phyloP scores from a whole-genome alignment of 768 basidiomycete genomes.

The Lactarius psammicola region DNA sequence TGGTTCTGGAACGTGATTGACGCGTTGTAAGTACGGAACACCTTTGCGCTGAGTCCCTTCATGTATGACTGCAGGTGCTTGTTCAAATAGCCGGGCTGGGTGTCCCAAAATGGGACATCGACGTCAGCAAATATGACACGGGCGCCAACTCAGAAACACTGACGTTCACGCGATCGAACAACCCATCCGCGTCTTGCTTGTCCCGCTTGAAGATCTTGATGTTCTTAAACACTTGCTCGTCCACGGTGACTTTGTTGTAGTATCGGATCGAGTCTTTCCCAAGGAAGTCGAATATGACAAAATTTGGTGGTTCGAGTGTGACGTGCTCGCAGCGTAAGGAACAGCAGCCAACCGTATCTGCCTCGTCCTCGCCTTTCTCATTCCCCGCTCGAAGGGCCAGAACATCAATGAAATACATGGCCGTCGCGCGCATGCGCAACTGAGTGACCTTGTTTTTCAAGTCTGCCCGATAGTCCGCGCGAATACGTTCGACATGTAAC shows the following conservation, averaged over 20 bases:
- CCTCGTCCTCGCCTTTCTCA: constrained; percentile 99
- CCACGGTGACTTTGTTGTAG: constrained; percentile 87
- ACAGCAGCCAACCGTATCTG: constrained; percentile 98
- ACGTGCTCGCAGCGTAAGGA: constrained; percentile 96
- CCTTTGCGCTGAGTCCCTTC: constrained; percentile 98
- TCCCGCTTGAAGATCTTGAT: constrained; percentile 95
- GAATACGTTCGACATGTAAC: constrained; percentile 89
- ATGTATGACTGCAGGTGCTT: constrained; percentile 91
- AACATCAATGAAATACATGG: constrained; percentile 98
- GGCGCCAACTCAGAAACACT: constrained; percentile 34
- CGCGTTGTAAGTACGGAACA: constrained; percentile 99
- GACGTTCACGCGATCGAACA: constrained; percentile 96
- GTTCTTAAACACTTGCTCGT: constrained; percentile 95
- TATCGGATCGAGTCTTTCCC: constrained; percentile 99
- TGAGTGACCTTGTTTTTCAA: constrained; percentile 91
- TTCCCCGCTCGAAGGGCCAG: constrained; percentile 98
- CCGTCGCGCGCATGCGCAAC: constrained; percentile 94
- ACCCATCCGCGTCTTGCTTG: constrained; percentile 80
- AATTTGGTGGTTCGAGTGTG: constrained; percentile 83
- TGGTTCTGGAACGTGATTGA: constrained; percentile 94
- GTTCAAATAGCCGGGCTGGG: constrained; percentile 79
- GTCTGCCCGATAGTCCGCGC: constrained; percentile 81
- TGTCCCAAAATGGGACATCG: neutral
- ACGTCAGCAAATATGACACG: neutral
- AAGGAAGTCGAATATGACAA: constrained; percentile 92